These are phyloP conservation scores for Neurospora sp. DNA, from an alignment of 495 filamentous ascomycete species.

Conservation along the genomic window DNA sequence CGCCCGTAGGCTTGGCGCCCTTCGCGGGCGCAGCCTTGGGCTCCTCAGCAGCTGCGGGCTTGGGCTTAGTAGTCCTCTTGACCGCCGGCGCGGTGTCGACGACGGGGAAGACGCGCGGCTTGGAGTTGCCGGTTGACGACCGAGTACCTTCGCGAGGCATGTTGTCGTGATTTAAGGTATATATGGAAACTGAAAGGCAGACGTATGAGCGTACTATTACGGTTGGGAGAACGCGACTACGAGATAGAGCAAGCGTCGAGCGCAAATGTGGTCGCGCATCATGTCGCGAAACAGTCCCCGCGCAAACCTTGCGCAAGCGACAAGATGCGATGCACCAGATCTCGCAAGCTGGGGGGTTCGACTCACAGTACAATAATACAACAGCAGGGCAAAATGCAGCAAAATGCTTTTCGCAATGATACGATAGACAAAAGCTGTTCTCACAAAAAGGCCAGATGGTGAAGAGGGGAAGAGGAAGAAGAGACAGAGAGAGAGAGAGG, in stretches of 20 bases:
- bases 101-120: constrained; percentile 41
- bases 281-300: neutral
- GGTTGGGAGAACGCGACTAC: neutral
- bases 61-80: constrained; percentile 34
- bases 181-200: neutral
- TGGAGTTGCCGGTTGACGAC: constrained; percentile 44
- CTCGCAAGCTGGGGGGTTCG: neutral
- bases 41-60: constrained; percentile 25
- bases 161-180: constrained; percentile 5
- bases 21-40: constrained; percentile 29
- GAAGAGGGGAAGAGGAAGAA: neutral
- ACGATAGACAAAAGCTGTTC: neutral
- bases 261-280: neutral
- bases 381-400: neutral
- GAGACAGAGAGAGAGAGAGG: neutral
- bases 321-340: neutral
- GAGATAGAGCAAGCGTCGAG: neutral
- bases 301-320: neutral
- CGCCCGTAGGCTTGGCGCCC: constrained; percentile 40
- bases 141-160: constrained; percentile 49
- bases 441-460: neutral
- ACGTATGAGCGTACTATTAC: neutral
- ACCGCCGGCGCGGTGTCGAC: constrained; percentile 40
- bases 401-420: neutral
- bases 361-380: neutral